phyloP scores from a whole-genome alignment of 306 rosid genomes.

The Vigna radiata region DNA sequence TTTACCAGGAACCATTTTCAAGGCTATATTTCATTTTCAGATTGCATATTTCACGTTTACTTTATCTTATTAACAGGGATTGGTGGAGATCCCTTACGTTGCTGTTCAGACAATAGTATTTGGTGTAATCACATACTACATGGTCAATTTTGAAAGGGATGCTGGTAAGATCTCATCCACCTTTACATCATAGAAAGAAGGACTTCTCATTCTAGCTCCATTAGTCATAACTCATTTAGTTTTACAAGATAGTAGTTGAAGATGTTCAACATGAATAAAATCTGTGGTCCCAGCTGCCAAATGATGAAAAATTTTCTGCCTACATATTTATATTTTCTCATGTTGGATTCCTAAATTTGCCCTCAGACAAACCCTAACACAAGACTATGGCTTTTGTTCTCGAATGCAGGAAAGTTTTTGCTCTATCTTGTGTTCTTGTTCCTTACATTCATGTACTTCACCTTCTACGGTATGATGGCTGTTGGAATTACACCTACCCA shows the following conservation, averaged over 20 bases:
- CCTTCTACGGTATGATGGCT: conserved; percentile 84
- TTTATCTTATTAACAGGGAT: conserved; percentile 60
- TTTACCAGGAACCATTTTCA: conserved; percentile 6
- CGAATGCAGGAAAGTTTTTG: conserved; percentile 65
- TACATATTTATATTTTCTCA: conserved; percentile 11
- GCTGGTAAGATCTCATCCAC: conserved; percentile 50
- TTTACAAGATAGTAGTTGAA: neutral
- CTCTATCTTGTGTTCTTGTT: conserved; percentile 71
- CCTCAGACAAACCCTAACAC: neutral
- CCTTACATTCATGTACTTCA: conserved; percentile 83
- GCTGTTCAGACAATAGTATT: conserved; percentile 66
- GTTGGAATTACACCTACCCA: conserved; percentile 78
- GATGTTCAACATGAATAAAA: conserved; percentile 2
- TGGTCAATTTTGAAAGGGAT: conserved; percentile 74
- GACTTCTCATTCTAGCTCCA: conserved; percentile 11
- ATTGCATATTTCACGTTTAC: conserved; percentile 1
- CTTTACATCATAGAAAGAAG: neutral
- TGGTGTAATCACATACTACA: conserved; percentile 77
- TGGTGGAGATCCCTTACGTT: conserved; percentile 87
- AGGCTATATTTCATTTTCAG: neutral
- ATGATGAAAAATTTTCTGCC: neutral
- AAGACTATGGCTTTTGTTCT: neutral
- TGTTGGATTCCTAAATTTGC: neutral
- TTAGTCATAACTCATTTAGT: neutral
- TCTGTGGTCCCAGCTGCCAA: neutral